Base-by-base conservation (phyloP, 2,329 filamentous ascomycete genomes). In the Calonectria hawksworthii region DNA sequence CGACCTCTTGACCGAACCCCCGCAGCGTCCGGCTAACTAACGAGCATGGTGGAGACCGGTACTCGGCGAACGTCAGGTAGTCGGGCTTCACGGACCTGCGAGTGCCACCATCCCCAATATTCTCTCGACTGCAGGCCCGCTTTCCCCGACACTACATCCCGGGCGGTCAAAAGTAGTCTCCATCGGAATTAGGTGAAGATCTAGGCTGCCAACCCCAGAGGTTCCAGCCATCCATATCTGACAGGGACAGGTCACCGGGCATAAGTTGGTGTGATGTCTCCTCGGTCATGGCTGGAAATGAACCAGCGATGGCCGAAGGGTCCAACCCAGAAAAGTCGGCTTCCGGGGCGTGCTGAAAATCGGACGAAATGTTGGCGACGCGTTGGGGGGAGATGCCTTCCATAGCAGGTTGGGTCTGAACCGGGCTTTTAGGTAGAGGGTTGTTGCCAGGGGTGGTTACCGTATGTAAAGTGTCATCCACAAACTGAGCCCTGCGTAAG, bases 391-490 rank as follows among this genome's bases (percentile, higher is more conserved):
- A 34, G 21, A 59, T 23, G 14, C 8, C 34, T 30, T 63, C 59
- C 34, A 63, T 63, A 6, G 59, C 3, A 10, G 26, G 5, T 13
- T 44, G 26, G 3, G 59, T 36, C 23, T 44, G 59, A 36, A 11
- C 59, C 14, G 59, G 34, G 23, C 26, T 41, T 34, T 41, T 41
- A n/a, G 59, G 38, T 63, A 4, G 21, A 28, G 16, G 3, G 6
- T 26, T 14, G 34, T 44, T 63, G 11, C 23, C 18, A 3, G 36
- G 34, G 10, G 59, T n/a, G 8, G 36, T 13, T 9, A 64, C 73
- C 14, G 52, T 44, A 11, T 71, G 54, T 6, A 36, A n/a, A 23
- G 68, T 74, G 23, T 74, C 73, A 41, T 74, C 73, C 18, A 74
- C 54, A 23, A 74, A 74, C 23, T 64, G 34, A 18, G 68, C 54